Conservation (phyloP, 1,284 basidiomycete species). For the Naganishia liquefaciens region DNA sequence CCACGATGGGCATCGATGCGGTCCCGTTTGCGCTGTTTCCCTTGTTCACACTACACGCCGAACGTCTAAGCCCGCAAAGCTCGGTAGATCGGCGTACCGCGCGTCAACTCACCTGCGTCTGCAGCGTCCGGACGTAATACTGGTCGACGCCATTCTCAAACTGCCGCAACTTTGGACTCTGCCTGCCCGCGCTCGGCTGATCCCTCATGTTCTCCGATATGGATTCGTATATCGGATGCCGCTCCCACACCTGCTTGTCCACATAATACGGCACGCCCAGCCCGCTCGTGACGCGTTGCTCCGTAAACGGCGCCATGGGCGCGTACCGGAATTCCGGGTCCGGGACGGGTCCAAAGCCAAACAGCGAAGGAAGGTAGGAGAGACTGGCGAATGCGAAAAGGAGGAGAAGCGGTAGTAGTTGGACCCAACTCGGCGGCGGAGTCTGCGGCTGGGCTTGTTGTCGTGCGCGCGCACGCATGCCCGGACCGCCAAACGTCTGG, state of each 20-base stretch:
- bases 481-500: slow-evolving; percentile 56
- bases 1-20: slow-evolving; percentile 74
- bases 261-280: slow-evolving; percentile 82
- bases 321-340: slow-evolving; percentile 81
- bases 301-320: slow-evolving; percentile 57
- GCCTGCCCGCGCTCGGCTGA: slow-evolving; percentile 53
- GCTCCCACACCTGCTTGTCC: slow-evolving; percentile 72
- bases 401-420: slow-evolving; percentile 82
- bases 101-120: slow-evolving; percentile 67
- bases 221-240: slow-evolving; percentile 64
- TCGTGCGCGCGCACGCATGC: slow-evolving; percentile 49
- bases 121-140: slow-evolving; percentile 69
- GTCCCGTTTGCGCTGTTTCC: slow-evolving; percentile 39
- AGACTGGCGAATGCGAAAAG: slow-evolving; percentile 82
- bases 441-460: slow-evolving; percentile 50
- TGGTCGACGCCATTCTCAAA: slow-evolving; percentile 64
- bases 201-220: slow-evolving; percentile 68
- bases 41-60: slow-evolving; percentile 43
- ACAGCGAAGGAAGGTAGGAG: slow-evolving; percentile 73
- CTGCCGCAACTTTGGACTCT: slow-evolving; percentile 44
- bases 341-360: slow-evolving; percentile 65
- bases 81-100: no score
- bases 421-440: slow-evolving; percentile 70
- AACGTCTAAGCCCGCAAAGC: no score
- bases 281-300: slow-evolving; percentile 66